phyloP scores from a whole-genome alignment of 1,284 basidiomycete species.

The Polyporus tsugae region DNA sequence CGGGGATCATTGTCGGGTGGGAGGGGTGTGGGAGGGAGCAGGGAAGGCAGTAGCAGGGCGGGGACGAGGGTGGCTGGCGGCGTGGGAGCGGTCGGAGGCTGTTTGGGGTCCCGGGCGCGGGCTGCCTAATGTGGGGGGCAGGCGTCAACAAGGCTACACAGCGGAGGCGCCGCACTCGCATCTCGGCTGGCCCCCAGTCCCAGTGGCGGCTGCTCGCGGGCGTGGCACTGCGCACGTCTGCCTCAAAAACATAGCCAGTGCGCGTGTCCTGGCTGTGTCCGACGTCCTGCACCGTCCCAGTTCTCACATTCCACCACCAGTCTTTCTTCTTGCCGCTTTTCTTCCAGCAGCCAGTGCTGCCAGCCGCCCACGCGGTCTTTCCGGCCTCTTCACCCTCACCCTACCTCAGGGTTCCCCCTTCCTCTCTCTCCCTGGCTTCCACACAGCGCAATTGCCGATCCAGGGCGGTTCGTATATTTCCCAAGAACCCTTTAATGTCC shows the following conservation, averaged over 20 bases:
- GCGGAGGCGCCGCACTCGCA: not conserved
- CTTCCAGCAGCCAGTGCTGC: constrained; percentile 13
- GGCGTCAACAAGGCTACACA: constrained; percentile 15
- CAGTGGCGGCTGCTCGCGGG: not conserved
- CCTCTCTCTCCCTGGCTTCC: constrained; percentile 11
- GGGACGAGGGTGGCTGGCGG: not conserved
- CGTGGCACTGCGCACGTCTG: constrained; percentile 29
- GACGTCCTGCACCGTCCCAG: not conserved
- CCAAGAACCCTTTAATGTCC: constrained; percentile 23
- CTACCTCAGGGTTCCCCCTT: constrained; percentile 5
- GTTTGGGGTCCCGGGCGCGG: constrained; percentile 1
- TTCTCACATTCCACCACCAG: not conserved
- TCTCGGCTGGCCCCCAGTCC: no score
- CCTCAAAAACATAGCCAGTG: constrained; percentile 20
- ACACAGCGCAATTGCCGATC: constrained; percentile 31
- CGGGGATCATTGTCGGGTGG: constrained; percentile 3
- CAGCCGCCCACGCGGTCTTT: constrained; percentile 3
- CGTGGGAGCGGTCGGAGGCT: constrained; percentile 12
- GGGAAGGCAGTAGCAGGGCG: not conserved
- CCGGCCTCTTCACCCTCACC: not conserved
- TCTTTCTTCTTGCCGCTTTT: not conserved
- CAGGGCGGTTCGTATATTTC: constrained; percentile 18
- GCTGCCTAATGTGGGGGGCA: constrained; percentile 1
- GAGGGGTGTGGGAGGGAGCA: not conserved
- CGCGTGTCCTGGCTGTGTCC: constrained; percentile 16